Conservation (phyloP, 2,329 filamentous ascomycete species). For the Trichoderma arundinaceum region DNA sequence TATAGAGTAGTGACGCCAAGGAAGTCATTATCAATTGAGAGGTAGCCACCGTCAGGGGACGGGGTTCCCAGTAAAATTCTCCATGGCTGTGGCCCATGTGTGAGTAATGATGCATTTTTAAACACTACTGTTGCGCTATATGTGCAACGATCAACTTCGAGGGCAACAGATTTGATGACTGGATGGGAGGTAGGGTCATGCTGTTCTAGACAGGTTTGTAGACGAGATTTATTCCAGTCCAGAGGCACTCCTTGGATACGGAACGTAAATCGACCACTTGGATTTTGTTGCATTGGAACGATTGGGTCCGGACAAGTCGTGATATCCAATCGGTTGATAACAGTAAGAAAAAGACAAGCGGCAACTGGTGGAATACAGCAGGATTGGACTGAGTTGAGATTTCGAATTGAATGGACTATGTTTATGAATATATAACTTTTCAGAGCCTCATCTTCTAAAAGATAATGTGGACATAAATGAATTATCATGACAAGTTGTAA, state of each 20-base stretch:
- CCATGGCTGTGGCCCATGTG: not conserved
- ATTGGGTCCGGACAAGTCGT: not conserved
- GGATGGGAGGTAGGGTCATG: not conserved
- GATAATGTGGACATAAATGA: not conserved
- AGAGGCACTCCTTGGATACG: conserved; percentile 9
- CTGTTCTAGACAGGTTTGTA: not conserved
- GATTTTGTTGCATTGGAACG: not conserved
- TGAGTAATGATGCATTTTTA: not conserved
- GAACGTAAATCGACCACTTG: not conserved
- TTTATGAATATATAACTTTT: not conserved
- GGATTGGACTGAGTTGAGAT: not conserved
- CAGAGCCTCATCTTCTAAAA: not conserved
- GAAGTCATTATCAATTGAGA: not conserved
- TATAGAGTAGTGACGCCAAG: conserved; percentile 15
- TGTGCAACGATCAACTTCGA: not conserved
- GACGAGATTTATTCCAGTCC: not conserved
- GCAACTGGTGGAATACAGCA: not conserved
- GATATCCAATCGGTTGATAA: not conserved
- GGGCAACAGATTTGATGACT: not conserved
- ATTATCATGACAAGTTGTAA: not conserved
- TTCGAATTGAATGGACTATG: not conserved
- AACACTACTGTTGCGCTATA: not conserved
- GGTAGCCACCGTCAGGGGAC: not conserved
- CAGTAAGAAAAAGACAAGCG: not conserved
- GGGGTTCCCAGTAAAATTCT: not conserved